Conservation (phyloP, 2,329 filamentous ascomycete species). For the Sphaerulina vaccinii region DNA sequence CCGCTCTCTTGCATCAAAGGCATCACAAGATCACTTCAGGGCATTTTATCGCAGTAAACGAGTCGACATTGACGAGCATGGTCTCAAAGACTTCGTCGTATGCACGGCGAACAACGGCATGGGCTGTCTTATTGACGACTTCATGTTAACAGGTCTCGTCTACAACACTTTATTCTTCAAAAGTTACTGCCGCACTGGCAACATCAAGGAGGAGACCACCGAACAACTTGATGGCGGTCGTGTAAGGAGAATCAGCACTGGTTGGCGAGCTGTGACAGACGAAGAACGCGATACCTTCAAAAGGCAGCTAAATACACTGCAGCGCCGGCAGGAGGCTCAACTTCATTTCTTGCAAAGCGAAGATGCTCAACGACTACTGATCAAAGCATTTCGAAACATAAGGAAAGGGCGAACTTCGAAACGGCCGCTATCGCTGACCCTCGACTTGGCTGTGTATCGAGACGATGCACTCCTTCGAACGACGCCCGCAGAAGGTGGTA, state of each 20-base stretch:
- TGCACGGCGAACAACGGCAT: constrained; percentile 2
- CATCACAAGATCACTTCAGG: constrained; percentile 11
- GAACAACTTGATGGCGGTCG: not conserved
- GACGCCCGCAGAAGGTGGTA: constrained; percentile 51
- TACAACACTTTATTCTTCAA: constrained; percentile 4
- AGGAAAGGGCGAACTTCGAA: not conserved
- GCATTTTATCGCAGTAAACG: constrained; percentile 12
- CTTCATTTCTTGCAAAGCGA: constrained; percentile 8
- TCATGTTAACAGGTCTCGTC: constrained; percentile 1
- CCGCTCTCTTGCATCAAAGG: constrained; percentile 11
- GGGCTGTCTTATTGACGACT: constrained; percentile 10
- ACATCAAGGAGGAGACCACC: not conserved
- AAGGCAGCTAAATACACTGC: constrained; percentile 6
- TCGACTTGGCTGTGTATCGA: constrained; percentile 2
- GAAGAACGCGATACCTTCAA: not conserved
- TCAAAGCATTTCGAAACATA: constrained; percentile 7
- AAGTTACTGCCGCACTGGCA: not conserved
- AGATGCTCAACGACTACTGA: constrained; percentile 2
- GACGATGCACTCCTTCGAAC: constrained; percentile 17
- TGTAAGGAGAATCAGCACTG: too few species aligned
- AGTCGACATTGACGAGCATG: constrained; percentile 6
- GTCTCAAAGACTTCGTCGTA: constrained; percentile 7
- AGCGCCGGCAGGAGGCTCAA: constrained; percentile 3
- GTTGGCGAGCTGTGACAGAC: too few species aligned
- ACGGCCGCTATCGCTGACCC: not conserved